Evolutionary conservation across 2,329 filamentous ascomycete genomes (phyloP), one percentile per base, ranked within the genome.

Genomic region (Pseudogymnoascus sp.): DNA sequence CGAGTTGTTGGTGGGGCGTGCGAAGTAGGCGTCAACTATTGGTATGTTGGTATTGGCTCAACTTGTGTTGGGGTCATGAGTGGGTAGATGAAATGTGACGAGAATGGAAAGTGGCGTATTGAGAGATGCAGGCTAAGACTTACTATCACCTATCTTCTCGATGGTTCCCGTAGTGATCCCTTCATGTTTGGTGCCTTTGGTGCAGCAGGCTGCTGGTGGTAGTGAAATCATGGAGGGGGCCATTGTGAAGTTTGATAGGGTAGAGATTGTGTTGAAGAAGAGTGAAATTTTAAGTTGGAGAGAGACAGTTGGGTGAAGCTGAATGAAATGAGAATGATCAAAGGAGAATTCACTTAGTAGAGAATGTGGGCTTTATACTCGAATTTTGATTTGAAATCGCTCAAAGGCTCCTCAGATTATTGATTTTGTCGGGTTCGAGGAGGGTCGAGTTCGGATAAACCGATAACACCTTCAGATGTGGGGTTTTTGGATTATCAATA

Each of bases 81-180:
- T 56, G 3, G 26, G 26, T 16, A 14, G 3, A 16, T 53, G 46
- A 56, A 12, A 56, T 19, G 26, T 40, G 31, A 40, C 35, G 22
- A 24, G 22, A 19, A 11, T 2, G 6, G 59, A 33, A n/a, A 10
- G 37, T 61, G 60, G 28, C 40, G 37, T n/a, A n/a, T 16, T 33
- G 60, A 22, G n/a, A 22, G 60, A 59, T 31, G 61, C 26, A 35
- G 24, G 28, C 40, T 5, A 19, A 61, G 31, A 61, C 56, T 63
- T 40, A 63, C 62, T 63, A 31, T 61, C 31, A 31, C 53, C 62
- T n/a, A 63, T 63, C 14, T 63, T 63, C 33, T 63, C 56, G n/a
- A 63, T 24, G 14, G 16, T 43, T 22, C 62, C 62, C 8, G 62
- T 31, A 2, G 43, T 26, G n/a, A 11, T 46, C 12, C 62, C 62